Conservation (phyloP, 2,329 filamentous ascomycete species). For the Fusarium dimerum region DNA sequence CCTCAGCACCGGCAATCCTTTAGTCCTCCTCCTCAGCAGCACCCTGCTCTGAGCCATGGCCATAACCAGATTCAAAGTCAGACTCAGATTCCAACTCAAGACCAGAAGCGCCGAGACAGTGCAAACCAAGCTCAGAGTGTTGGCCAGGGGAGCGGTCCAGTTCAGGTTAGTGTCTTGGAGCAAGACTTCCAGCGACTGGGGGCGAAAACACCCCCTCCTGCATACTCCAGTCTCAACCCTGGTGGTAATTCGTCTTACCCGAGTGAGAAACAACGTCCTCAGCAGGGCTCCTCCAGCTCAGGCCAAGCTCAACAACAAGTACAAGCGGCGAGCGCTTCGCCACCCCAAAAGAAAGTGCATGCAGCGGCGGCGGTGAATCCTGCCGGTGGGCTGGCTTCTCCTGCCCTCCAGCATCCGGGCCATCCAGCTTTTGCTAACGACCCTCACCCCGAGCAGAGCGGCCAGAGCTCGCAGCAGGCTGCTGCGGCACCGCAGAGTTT, state of each 20-base stretch:
- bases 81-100: constrained; percentile 33
- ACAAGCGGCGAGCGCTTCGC: constrained; percentile 19
- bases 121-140: constrained; percentile 41
- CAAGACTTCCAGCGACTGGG: constrained; percentile 85
- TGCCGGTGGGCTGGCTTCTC: constrained; percentile 42
- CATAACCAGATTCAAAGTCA: constrained; percentile 27
- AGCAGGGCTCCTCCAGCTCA: constrained; percentile 32
- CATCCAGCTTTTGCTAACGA: constrained; percentile 95
- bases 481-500: constrained; percentile 45
- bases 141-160: constrained; percentile 33
- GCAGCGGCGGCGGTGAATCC: constrained; percentile 23
- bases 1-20: constrained; percentile 35
- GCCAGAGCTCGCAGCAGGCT: constrained; percentile 47
- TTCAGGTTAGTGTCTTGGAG: constrained; percentile 73
- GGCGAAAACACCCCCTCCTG: constrained; percentile 85
- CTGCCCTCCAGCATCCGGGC: constrained; percentile 58
- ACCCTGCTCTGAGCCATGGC: constrained; percentile 14
- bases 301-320: constrained; percentile 22
- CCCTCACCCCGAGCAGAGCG: constrained; percentile 55
- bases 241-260: constrained; percentile 64
- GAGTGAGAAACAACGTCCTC: constrained; percentile 71
- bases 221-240: constrained; percentile 78
- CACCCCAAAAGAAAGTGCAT: constrained; percentile 33
- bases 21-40: constrained; percentile 43
- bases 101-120: constrained; percentile 39